These are phyloP conservation scores for Colletotrichum plurivorum DNA, from an alignment of 2,329 filamentous ascomycete genomes.

Conservation along the genomic window DNA sequence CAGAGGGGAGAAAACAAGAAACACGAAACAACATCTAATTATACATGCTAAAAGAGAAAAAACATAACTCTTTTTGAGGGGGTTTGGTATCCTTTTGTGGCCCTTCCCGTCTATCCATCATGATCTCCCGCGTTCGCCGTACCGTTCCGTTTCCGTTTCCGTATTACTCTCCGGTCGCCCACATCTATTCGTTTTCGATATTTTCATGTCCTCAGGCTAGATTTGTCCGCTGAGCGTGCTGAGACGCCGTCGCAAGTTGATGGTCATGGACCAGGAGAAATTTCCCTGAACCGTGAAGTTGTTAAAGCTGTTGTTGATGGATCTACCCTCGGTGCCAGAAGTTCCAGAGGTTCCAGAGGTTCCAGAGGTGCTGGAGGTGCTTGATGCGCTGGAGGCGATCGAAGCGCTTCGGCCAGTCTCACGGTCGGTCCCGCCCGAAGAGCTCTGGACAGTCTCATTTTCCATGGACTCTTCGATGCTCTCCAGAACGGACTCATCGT, in stretches of 20 bases:
- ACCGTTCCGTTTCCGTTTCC: not conserved
- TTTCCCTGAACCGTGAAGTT: not conserved
- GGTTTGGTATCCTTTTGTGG: not conserved
- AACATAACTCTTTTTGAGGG: not conserved
- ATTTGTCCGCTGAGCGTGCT: not conserved
- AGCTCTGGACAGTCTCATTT: not conserved
- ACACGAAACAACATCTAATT: not conserved
- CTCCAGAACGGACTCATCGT: too few relatives aligned
- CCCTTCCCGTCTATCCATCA: not conserved
- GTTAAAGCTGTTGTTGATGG: not conserved
- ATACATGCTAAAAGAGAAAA: not conserved
- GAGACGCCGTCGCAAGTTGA: not conserved
- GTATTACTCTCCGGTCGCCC: not conserved
- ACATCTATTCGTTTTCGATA: not conserved
- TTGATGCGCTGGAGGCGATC: too few relatives aligned
- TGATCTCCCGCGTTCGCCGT: not conserved
- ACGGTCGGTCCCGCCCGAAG: too few relatives aligned
- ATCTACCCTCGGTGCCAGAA: not conserved
- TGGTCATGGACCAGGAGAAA: not conserved
- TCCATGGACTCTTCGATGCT: not conserved
- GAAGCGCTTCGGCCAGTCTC: too few relatives aligned
- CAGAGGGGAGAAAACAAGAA: not conserved
- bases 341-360: too few relatives aligned
- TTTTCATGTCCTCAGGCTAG: not conserved
- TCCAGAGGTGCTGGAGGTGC: too few relatives aligned